Evolutionary conservation across 1,284 basidiomycete genomes (phyloP), one percentile per base, ranked within the genome.

Genomic region (Rhodofomes roseus): DNA sequence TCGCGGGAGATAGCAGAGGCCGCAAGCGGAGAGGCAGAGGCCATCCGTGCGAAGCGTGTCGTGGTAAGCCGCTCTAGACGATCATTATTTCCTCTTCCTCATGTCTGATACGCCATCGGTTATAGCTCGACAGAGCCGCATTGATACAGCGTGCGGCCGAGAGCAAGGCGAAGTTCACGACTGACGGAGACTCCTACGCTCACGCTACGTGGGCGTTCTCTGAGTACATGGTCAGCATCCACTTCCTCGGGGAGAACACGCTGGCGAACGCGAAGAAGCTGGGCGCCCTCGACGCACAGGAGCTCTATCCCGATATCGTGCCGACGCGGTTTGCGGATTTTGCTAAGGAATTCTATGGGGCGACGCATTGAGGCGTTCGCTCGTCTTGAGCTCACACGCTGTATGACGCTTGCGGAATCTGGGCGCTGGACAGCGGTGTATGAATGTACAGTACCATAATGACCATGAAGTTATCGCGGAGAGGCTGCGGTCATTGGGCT

Each of bases 251-350:
- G 16, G 68, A 70, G 54, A 66, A 67, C 60, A 59, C 65, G 14
- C 44, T 69, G 11, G 66, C 63, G 55, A 65, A 65, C 50, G 68
- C 68, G 27, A 66, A 65, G 60, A 40, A 53, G 36, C 55, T 64
- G 6, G 68, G 68, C 20, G 65, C 65, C 20, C 60, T 71, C 11
- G 66, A 68, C 43, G 67, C 60, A 27, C 55, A 58, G 37, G 65
- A 67, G 56, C 58, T 71, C 27, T 71, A 71, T 40, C 65, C 67
- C 2, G 68, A 69, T 46, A 54, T 63, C 20, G 46, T 60, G 14
- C 57, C 55, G 34, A 46, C 25, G 7, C 60, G 51, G 9, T 31
- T 70, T 11, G 65, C 62, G 59, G 62, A 68, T 11, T 65, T 40
- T 27, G 65, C 65, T 27, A 59, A 60, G 56, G 37, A 55, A 53